A percentile compares a stretch with the other conserved stretches of the same genome.
phyloP scores from a whole-genome alignment of 805 yeast species.

The Kregervanrija fluxuum region DNA sequence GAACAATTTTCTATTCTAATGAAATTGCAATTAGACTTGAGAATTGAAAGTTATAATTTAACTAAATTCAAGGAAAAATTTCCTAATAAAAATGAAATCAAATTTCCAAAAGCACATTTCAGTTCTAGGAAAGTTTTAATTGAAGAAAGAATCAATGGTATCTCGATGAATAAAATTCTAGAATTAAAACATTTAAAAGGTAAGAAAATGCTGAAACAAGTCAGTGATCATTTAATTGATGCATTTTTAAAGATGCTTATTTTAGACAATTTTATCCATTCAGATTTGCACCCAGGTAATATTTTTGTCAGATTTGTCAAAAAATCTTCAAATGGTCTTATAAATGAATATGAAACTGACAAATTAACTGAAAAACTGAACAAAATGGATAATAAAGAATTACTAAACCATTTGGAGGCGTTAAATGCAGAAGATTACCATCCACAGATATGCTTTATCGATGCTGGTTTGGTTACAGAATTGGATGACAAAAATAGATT shows the following conservation, averaged over 20 bases:
- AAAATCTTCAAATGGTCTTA: slow-evolving; percentile 29
- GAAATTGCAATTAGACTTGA: slow-evolving; percentile 80
- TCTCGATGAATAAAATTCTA: slow-evolving; percentile 71
- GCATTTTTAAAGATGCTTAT: slow-evolving; percentile 91
- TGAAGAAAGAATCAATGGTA: slow-evolving; percentile 78
- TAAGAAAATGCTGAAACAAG: slow-evolving; percentile 49
- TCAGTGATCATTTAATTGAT: slow-evolving; percentile 79
- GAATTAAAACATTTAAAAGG: slow-evolving; percentile 38
- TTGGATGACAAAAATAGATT: slow-evolving; percentile 67
- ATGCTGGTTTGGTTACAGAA: slow-evolving; percentile 91
- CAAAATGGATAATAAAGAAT: slow-evolving; percentile 23
- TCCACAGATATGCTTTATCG: slow-evolving; percentile 86
- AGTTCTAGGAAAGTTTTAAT: slow-evolving; percentile 69
- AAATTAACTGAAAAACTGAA: slow-evolving; percentile 36
- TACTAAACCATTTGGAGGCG: slow-evolving; percentile 36
- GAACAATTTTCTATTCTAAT: slow-evolving; percentile 79
- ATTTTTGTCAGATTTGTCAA: slow-evolving; percentile 52
- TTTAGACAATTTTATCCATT: slow-evolving; percentile 89
- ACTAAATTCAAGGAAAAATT: slow-evolving; percentile 67
- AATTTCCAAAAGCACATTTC: slow-evolving; percentile 73
- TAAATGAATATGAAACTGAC: slow-evolving; percentile 41
- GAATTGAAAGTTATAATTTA: slow-evolving; percentile 84
- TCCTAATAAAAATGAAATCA: slow-evolving; percentile 46
- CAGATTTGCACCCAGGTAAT: slow-evolving; percentile 96
- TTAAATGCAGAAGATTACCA: slow-evolving; percentile 52